Conservation (phyloP, 768 basidiomycete species). For the Jaapia argillacea region DNA sequence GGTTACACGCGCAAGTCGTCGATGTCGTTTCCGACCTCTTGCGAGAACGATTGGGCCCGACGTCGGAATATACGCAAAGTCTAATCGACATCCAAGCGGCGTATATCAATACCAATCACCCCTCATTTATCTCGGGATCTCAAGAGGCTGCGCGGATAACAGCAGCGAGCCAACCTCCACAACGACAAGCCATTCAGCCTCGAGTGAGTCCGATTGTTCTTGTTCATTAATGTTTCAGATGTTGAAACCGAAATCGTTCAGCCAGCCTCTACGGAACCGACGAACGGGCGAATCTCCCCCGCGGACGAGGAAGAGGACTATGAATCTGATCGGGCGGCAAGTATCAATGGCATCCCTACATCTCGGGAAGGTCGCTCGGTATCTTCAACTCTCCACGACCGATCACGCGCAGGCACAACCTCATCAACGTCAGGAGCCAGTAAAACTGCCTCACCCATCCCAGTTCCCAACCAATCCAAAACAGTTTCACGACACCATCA, state of each 20-base stretch:
- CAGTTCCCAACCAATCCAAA: conserved; percentile 19
- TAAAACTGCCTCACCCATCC: no score
- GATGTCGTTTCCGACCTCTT: conserved; percentile 96
- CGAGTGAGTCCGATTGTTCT: conserved; percentile 33
- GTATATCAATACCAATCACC: conserved; percentile 99
- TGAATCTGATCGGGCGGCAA: conserved; percentile 39
- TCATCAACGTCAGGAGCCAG: conserved; percentile 7
- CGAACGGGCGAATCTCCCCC: conserved; percentile 38
- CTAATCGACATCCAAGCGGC: conserved; percentile 96
- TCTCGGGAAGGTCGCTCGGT: conserved; percentile 58
- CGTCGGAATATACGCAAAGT: conserved; percentile 92
- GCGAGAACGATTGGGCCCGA: conserved; percentile 90
- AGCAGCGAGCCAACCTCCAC: conserved; percentile 28
- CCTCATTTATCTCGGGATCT: conserved; percentile 81
- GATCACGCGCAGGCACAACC: conserved; percentile 36
- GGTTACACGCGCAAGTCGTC: conserved; percentile 85
- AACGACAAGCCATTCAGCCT: conserved; percentile 34
- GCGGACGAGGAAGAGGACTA: conserved; percentile 61
- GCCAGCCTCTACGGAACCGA: conserved; percentile 56
- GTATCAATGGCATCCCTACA: conserved; percentile 42
- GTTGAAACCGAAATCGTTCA: conserved; percentile 18
- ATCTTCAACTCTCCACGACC: conserved; percentile 71
- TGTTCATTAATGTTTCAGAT: conserved; percentile 2
- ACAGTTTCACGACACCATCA: conserved; percentile 21
- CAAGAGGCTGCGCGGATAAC: conserved; percentile 40